phyloP scores from a whole-genome alignment of 768 basidiomycete species.

The Heimioporus sp. region DNA sequence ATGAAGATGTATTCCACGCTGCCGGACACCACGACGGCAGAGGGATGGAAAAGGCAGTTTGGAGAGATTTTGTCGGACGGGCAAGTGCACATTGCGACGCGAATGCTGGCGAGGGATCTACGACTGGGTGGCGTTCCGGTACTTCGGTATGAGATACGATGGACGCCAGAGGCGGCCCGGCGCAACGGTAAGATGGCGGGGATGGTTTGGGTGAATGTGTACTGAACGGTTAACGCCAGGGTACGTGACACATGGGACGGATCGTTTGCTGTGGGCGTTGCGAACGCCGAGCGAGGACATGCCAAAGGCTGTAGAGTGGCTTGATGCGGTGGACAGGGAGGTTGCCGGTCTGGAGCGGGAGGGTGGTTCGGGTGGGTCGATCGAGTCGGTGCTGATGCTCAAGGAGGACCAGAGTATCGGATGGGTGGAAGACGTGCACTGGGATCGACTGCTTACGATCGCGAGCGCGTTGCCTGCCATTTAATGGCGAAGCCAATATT shows the following conservation, averaged over 20 bases:
- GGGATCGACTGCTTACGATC: slow-evolving; percentile 42
- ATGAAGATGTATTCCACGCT: slow-evolving; percentile 44
- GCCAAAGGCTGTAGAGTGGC: slow-evolving; percentile 54
- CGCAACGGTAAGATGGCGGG: slow-evolving; percentile 43
- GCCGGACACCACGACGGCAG: slow-evolving; percentile 37
- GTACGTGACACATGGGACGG: slow-evolving; percentile 68
- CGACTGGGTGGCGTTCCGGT: slow-evolving; percentile 54
- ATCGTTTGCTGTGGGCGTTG: slow-evolving; percentile 63
- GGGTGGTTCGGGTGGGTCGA: slow-evolving; percentile 24
- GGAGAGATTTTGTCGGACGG: slow-evolving; percentile 60
- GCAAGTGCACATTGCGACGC: slow-evolving; percentile 67
- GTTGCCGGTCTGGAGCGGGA: slow-evolving; percentile 37
- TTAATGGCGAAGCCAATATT: too few species aligned
- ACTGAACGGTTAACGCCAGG: slow-evolving; percentile 37
- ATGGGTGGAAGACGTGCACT: slow-evolving; percentile 55
- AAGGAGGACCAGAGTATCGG: slow-evolving; percentile 46
- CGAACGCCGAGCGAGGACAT: slow-evolving; percentile 46
- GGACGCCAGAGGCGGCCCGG: slow-evolving; percentile 60
- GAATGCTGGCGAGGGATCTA: slow-evolving; percentile 64
- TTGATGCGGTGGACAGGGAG: slow-evolving; percentile 48
- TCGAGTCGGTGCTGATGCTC: slow-evolving; percentile 46
- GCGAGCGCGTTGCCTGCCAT: slow-evolving; percentile 30
- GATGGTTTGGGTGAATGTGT: background rate
- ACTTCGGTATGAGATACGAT: slow-evolving; percentile 65
- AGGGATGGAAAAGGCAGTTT: slow-evolving; percentile 46